Conservation (phyloP, 305 asterid species). For the Fraxinus floribunda region DNA sequence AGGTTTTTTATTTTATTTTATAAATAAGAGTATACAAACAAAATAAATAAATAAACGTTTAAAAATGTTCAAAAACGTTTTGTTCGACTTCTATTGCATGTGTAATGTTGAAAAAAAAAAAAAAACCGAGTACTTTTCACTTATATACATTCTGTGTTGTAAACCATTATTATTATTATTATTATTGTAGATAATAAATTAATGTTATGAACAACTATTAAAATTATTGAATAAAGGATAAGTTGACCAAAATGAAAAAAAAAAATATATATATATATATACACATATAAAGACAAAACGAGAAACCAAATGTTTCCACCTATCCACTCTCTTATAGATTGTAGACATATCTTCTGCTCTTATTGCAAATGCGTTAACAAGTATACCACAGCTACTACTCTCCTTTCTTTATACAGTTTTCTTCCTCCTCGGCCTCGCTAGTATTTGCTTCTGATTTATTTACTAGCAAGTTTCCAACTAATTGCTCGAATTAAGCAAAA, state of each 20-base stretch:
- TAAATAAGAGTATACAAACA: not conserved
- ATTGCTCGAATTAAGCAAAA: not conserved
- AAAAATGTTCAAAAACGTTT: too few relatives aligned
- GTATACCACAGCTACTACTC: conserved; percentile 52
- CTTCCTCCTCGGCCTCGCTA: conserved; percentile 30
- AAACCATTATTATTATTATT: too few relatives aligned
- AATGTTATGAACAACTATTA: not conserved
- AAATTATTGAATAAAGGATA: not conserved
- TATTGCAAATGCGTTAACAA: not conserved
- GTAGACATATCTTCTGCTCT: not conserved
- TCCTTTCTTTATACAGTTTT: conserved; percentile 56
- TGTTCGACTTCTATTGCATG: too few relatives aligned
- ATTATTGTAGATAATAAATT: not conserved
- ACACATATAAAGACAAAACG: too few relatives aligned
- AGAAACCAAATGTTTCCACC: too few relatives aligned
- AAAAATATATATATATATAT: too few relatives aligned
- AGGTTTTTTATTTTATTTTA: not conserved
- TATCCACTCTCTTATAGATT: too few relatives aligned
- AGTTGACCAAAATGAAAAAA: not conserved
- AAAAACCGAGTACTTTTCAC: not conserved
- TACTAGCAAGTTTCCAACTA: conserved; percentile 25
- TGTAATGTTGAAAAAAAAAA: too few relatives aligned
- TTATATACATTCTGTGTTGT: too few relatives aligned
- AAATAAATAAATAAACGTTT: too few relatives aligned
- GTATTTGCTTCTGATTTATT: conserved; percentile 25